Evolutionary conservation across 2,329 filamentous ascomycete species (phyloP).

Genomic region (Metarhizium rileyi): DNA sequence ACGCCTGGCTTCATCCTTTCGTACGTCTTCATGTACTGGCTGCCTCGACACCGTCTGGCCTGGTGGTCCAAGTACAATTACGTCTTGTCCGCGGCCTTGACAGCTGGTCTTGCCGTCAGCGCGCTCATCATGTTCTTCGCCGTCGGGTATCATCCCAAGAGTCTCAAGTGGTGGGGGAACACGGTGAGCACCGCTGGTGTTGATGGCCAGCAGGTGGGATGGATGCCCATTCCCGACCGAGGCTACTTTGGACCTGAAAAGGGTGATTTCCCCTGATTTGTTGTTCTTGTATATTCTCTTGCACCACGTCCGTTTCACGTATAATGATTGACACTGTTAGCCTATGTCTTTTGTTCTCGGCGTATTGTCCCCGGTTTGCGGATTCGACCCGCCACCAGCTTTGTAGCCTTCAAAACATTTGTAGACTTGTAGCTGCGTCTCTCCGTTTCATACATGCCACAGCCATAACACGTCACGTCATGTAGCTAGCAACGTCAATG

Average conservation of each 20-base stretch:
- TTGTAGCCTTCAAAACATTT: background rate
- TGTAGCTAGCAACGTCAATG: too few species aligned
- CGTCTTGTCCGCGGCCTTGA: constrained; percentile 31
- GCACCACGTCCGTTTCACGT: background rate
- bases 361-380: too few species aligned
- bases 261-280: constrained; percentile 11
- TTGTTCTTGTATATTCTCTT: background rate
- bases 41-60: constrained; percentile 27
- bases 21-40: constrained; percentile 28
- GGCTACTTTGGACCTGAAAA: constrained; percentile 19
- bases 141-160: constrained; percentile 19
- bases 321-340: too few species aligned
- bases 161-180: constrained; percentile 36
- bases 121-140: constrained; percentile 35
- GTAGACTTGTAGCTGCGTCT: too few species aligned
- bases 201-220: constrained; percentile 13
- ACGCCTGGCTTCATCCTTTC: constrained; percentile 31
- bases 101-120: constrained; percentile 30
- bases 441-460: too few species aligned
- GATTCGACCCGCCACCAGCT: too few species aligned
- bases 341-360: too few species aligned
- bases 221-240: constrained; percentile 13
- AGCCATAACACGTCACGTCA: too few species aligned
- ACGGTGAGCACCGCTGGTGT: constrained; percentile 12
- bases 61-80: constrained; percentile 41